Conservation (phyloP, 805 yeast species). For the Saccharomycopsis oosterbeekiorum region DNA sequence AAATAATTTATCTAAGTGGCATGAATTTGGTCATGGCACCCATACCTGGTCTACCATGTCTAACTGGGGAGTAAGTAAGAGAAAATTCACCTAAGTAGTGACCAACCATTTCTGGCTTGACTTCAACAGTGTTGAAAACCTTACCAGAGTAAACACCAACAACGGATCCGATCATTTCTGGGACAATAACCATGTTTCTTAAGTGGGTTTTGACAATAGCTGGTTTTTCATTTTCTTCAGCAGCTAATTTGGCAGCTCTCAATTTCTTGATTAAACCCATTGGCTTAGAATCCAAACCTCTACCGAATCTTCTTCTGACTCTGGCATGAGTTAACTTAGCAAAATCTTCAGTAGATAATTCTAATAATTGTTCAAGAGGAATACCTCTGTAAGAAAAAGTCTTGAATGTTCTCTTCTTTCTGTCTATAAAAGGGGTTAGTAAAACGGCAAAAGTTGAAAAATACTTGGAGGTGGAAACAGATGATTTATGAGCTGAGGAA, state of each 20-base stretch:
- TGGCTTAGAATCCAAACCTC: conserved; percentile 94
- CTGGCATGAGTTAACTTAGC: conserved; percentile 95
- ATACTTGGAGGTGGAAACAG: too few relatives aligned
- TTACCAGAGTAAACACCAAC: conserved; percentile 99
- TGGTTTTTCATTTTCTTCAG: conserved; percentile 93
- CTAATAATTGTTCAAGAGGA: conserved; percentile 88
- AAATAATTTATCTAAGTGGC: conserved; percentile 44
- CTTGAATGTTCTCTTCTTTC: conserved; percentile 88
- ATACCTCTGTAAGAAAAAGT: conserved; percentile 99
- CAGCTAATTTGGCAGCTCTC: conserved; percentile 91
- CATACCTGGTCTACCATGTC: conserved; percentile 97
- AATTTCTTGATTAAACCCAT: conserved; percentile 94
- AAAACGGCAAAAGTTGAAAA: background rate
- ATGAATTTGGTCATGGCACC: conserved; percentile 60
- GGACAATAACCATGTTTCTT: conserved; percentile 97
- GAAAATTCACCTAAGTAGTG: conserved; percentile 99
- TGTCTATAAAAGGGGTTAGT: conserved; percentile 28
- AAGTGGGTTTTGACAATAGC: conserved; percentile 96
- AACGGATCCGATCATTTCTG: conserved; percentile 99
- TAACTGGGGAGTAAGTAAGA: conserved; percentile 98
- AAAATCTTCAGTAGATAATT: conserved; percentile 93
- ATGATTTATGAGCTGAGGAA: too few relatives aligned
- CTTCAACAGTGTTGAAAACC: conserved; percentile 97
- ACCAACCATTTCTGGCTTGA: conserved; percentile 99
- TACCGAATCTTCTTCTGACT: conserved; percentile 99